A percentile compares a stretch with the other conserved stretches of the same genome.
Evolutionary conservation across 1,284 basidiomycete species (phyloP).

Genomic region (Erythrobasidium hasegawianum): DNA sequence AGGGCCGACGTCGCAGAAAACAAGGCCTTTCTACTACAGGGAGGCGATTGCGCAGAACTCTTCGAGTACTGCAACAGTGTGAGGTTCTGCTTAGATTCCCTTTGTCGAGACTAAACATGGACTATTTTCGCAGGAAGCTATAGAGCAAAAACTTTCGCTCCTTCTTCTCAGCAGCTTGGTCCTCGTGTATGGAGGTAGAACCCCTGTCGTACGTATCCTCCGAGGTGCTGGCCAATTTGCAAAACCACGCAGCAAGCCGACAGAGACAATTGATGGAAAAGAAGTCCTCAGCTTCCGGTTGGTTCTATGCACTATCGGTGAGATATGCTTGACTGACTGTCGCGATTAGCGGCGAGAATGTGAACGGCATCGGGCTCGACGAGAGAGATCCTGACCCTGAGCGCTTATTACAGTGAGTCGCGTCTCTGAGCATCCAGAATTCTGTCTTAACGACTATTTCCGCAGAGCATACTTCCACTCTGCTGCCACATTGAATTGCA

Average conservation of each 20-base stretch:
- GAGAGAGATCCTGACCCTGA: conserved; percentile 85
- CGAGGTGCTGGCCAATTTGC: conserved; percentile 68
- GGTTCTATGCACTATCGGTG: conserved; percentile 38
- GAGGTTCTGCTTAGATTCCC: background rate
- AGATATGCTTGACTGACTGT: background rate
- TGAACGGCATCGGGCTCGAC: conserved; percentile 70
- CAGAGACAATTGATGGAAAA: conserved; percentile 59
- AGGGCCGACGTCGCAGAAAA: conserved; percentile 69
- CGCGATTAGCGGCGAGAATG: conserved; percentile 76
- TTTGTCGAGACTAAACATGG: background rate
- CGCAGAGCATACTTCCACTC: conserved; percentile 92
- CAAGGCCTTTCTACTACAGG: conserved; percentile 89
- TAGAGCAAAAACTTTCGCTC: conserved; percentile 88
- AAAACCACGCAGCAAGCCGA: conserved; percentile 74
- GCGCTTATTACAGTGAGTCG: conserved; percentile 60
- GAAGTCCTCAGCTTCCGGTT: conserved; percentile 69
- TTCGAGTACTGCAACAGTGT: conserved; percentile 50
- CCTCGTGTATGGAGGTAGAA: conserved; percentile 77
- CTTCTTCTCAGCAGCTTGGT: conserved; percentile 94
- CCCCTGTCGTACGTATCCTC: conserved; percentile 87
- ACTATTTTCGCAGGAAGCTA: conserved; percentile 65
- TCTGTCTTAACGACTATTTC: conserved; percentile 2
- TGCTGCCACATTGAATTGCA: conserved; percentile 85
- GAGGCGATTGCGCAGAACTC: conserved; percentile 68
- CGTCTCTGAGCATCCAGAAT: conserved; percentile 1